Evolutionary conservation across 2,329 filamentous ascomycete genomes (phyloP).

Genomic region (Coniella lustricola): DNA sequence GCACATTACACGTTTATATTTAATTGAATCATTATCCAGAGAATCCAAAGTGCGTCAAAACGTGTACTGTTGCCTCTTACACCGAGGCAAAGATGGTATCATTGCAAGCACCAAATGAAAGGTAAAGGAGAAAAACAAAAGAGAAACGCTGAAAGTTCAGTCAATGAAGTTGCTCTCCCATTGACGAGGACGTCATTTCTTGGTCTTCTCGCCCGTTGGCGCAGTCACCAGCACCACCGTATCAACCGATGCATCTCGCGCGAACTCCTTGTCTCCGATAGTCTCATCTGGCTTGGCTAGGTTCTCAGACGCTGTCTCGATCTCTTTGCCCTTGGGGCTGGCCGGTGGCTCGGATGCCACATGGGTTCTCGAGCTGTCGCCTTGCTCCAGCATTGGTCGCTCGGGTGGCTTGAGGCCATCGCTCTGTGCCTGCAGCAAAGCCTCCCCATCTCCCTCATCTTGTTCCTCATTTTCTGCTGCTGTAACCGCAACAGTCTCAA

Average conservation of each 20-base stretch:
- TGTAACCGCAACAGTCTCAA: constrained; percentile 28
- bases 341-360: constrained; percentile 11
- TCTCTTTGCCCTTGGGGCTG: constrained; percentile 13
- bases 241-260: constrained; percentile 4
- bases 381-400: constrained; percentile 10
- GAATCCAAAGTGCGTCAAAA: neutral
- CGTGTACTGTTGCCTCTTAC: neutral
- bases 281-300: neutral
- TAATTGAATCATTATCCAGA: no score
- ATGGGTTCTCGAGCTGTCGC: constrained; percentile 13
- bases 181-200: neutral
- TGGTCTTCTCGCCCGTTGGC: constrained; percentile 2
- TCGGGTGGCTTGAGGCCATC: constrained; percentile 8
- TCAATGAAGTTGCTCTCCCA: no score
- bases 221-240: constrained; percentile 12
- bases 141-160: neutral
- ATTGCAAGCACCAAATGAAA: neutral
- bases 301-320: neutral
- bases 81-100: constrained; percentile 9
- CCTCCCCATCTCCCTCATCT: neutral
- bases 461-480: neutral
- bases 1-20: neutral
- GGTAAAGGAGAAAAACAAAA: neutral
- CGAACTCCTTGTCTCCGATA: neutral
- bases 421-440: neutral